These are phyloP conservation scores for Sphagnum tenellum DNA, from an alignment of 225 moss, liverwort and hornwort genomes.

Conservation along the genomic window DNA sequence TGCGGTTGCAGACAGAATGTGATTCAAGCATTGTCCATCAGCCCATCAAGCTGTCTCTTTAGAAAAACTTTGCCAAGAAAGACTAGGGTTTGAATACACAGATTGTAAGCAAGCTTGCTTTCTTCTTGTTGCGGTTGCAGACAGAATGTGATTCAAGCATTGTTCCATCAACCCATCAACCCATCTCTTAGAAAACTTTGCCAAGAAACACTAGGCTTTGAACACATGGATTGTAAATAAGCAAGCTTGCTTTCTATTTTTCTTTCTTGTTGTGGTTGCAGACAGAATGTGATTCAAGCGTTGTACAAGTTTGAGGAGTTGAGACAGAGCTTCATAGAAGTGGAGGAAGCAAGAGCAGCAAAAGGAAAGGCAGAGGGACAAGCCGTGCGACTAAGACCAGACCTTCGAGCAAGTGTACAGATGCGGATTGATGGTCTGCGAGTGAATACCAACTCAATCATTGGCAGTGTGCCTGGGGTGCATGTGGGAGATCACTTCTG, in stretches of 20 bases:
- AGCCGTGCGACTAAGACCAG: background rate
- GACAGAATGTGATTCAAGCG: conserved; percentile 3
- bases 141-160: background rate
- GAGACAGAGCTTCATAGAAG: conserved; percentile 4
- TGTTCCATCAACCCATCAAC: no score
- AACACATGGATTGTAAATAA: background rate
- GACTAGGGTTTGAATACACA: background rate
- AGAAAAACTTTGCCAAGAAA: no score
- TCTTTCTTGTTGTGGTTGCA: background rate
- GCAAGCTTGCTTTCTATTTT: background rate
- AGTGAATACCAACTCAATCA: conserved; percentile 1
- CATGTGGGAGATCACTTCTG: conserved; percentile 5
- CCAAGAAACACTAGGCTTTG: background rate
- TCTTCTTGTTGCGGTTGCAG: background rate
- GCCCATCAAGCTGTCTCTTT: no score
- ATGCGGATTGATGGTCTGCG: conserved; percentile 4
- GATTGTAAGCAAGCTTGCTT: background rate
- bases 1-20: background rate
- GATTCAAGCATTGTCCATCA: no score
- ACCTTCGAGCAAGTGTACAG: conserved; percentile 1
- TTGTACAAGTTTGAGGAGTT: conserved; percentile 6
- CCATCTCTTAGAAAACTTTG: background rate
- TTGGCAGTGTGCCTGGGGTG: conserved; percentile 7
- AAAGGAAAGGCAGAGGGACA: background rate
- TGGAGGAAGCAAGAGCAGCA: background rate